These are phyloP conservation scores for Paraconiothyrium sp. DNA, from an alignment of 2,329 filamentous ascomycete species.

Conservation along the genomic window DNA sequence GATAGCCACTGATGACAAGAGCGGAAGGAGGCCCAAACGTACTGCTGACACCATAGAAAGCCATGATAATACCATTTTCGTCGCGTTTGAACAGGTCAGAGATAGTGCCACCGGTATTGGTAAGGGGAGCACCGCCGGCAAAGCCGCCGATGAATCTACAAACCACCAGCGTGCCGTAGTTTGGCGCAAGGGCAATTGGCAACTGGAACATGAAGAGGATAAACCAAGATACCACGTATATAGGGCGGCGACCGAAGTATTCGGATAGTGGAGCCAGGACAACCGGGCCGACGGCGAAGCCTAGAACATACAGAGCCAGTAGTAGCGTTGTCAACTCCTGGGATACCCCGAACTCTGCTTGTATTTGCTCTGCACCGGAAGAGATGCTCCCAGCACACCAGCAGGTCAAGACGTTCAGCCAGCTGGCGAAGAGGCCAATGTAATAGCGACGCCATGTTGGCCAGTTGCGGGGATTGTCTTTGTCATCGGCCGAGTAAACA, in stretches of 20 bases:
- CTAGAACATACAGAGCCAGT: no score
- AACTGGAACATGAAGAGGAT: slow-evolving; percentile 39
- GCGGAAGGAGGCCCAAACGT: slow-evolving; percentile 69
- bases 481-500: no score
- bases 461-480: no score
- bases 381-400: no score
- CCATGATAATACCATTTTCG: slow-evolving; percentile 44
- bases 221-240: slow-evolving; percentile 37
- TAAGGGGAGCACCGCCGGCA: slow-evolving; percentile 51
- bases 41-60: slow-evolving; percentile 63
- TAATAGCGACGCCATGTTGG: no score
- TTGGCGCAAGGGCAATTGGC: slow-evolving; percentile 45
- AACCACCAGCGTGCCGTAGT: slow-evolving; percentile 58
- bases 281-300: slow-evolving; percentile 18
- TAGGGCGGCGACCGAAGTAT: slow-evolving; percentile 50
- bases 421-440: no score
- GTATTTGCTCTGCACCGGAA: no score
- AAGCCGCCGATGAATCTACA: slow-evolving; percentile 60
- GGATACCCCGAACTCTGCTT: no score
- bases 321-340: no score
- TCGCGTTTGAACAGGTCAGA: slow-evolving; percentile 61
- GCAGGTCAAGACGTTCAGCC: no score
- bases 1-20: slow-evolving; percentile 49
- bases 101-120: slow-evolving; percentile 66
- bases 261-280: slow-evolving; percentile 58